Evolutionary conservation across 768 basidiomycete genomes (phyloP).

Genomic region (Hygrocybe punicea): DNA sequence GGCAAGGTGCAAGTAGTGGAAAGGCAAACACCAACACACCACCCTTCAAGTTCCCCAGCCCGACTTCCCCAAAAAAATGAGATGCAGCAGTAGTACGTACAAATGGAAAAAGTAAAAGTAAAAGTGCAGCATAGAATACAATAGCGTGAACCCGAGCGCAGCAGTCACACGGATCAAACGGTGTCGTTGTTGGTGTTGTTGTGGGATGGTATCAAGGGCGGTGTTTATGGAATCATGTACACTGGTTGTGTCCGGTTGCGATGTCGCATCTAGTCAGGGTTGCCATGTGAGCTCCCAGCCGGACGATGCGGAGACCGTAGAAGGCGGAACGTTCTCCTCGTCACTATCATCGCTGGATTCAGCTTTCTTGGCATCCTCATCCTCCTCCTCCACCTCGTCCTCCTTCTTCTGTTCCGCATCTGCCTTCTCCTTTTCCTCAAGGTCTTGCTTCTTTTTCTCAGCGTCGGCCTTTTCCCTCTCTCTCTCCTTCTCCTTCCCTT

Average conservation of each 20-base stretch:
- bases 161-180: slow-evolving; percentile 10
- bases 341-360: slow-evolving; percentile 36
- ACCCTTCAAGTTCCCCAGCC: background rate
- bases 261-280: slow-evolving; percentile 4
- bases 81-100: slow-evolving; percentile 41
- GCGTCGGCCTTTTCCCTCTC: slow-evolving; percentile 22
- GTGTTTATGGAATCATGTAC: slow-evolving; percentile 1
- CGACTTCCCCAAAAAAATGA: slow-evolving; percentile 15
- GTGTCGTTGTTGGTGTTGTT: too few relatives aligned
- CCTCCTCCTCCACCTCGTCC: slow-evolving; percentile 24
- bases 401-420: slow-evolving; percentile 30
- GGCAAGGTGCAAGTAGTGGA: background rate
- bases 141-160: slow-evolving; percentile 29
- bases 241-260: slow-evolving; percentile 3
- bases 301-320: slow-evolving; percentile 22
- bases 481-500: slow-evolving; percentile 37
- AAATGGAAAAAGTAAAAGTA: slow-evolving; percentile 43
- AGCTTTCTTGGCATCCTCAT: background rate
- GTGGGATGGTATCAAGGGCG: background rate
- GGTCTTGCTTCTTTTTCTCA: slow-evolving; percentile 22
- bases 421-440: slow-evolving; percentile 19
- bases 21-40: background rate
- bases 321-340: slow-evolving; percentile 38
- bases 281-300: slow-evolving; percentile 2
- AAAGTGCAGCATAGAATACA: slow-evolving; percentile 43